phyloP scores from a whole-genome alignment of 2,329 filamentous ascomycete genomes.

The Pleomassaria siparia region DNA sequence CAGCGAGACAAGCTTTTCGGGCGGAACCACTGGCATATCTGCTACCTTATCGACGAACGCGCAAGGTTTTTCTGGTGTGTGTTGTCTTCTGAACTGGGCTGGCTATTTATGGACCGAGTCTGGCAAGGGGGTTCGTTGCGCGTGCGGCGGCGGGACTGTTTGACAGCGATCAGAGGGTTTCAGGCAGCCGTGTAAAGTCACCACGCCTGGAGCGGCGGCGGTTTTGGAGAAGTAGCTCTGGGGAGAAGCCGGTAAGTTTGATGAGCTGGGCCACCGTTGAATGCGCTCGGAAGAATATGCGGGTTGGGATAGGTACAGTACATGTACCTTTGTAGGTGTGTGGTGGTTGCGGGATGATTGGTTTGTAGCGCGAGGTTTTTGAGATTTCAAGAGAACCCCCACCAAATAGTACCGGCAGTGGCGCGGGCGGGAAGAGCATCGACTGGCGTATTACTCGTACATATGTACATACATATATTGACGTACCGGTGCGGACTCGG shows the following conservation, averaged over 20 bases:
- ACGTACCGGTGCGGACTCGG: no score
- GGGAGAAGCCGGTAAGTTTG: background rate
- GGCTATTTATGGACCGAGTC: background rate
- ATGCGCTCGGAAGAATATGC: no score
- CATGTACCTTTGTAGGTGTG: background rate
- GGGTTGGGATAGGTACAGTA: no score
- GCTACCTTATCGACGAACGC: slow-evolving; percentile 4
- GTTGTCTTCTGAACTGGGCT: background rate
- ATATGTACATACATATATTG: no score
- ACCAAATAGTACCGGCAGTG: background rate
- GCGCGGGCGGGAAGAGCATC: background rate
- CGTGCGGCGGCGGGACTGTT: slow-evolving; percentile 1
- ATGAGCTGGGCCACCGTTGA: no score
- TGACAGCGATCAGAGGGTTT: background rate
- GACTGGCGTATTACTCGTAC: no score
- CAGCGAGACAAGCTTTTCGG: slow-evolving; percentile 86
- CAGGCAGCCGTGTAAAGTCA: slow-evolving; percentile 2
- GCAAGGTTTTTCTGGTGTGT: background rate
- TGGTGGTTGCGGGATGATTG: slow-evolving; percentile 11
- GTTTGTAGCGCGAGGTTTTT: slow-evolving; percentile 17
- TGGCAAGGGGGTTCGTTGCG: background rate
- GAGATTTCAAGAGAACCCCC: slow-evolving; percentile 13
- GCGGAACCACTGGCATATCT: slow-evolving; percentile 86
- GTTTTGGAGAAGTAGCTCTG: background rate
- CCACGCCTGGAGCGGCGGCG: background rate